Percentiles rank a stretch among this genome's conserved stretches.
These are phyloP conservation scores for Amanita fuliginea DNA, from an alignment of 768 basidiomycete genomes.

Conservation along the genomic window DNA sequence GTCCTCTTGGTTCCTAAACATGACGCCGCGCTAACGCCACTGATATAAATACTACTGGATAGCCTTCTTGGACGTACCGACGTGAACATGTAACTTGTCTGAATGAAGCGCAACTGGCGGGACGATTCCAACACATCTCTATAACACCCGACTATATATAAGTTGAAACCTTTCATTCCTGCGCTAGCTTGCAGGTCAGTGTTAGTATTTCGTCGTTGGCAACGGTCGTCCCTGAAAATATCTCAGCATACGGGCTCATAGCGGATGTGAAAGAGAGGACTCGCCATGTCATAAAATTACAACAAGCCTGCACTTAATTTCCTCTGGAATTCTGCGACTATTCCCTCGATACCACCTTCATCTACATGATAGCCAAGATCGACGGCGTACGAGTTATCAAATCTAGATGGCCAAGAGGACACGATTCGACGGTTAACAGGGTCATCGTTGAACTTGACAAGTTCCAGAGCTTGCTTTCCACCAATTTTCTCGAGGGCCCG, in stretches of 20 bases:
- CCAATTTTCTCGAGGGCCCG: conserved; percentile 40
- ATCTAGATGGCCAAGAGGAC: conserved; percentile 35
- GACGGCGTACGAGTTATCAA: conserved; percentile 33
- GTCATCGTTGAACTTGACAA: conserved; percentile 38
- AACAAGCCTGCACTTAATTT: conserved; percentile 12
- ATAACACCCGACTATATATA: no score
- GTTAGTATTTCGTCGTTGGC: no score
- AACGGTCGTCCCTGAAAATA: no score
- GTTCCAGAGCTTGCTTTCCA: conserved; percentile 31
- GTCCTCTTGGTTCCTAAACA: conserved; percentile 20
- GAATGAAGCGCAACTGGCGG: no score
- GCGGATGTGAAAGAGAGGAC: no score
- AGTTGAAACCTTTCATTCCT: no score
- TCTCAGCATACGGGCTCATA: no score
- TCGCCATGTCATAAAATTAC: neutral
- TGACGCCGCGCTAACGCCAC: conserved; percentile 32
- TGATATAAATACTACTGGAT: conserved; percentile 28
- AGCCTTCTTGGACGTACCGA: conserved; percentile 17
- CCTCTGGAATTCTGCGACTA: conserved; percentile 10
- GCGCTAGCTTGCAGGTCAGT: no score
- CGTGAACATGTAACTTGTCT: conserved; percentile 11
- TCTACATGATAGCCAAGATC: conserved; percentile 32
- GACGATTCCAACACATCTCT: no score
- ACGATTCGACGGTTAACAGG: conserved; percentile 30
- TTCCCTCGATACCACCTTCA: conserved; percentile 30